These are phyloP conservation scores for Naganishia kalamii DNA, from an alignment of 768 basidiomycete species.

Conservation along the genomic window DNA sequence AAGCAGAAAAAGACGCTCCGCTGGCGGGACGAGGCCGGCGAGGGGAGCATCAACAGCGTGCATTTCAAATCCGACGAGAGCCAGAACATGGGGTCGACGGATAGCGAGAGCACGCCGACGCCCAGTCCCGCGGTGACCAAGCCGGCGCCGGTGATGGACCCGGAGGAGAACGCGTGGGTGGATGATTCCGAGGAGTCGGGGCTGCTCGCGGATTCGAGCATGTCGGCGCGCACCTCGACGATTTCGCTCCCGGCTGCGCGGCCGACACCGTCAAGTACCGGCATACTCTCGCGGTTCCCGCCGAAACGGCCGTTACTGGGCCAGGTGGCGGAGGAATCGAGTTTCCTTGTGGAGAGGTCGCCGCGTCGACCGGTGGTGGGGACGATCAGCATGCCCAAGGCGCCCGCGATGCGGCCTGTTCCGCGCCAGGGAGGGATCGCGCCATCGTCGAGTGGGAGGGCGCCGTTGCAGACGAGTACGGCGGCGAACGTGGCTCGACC, in stretches of 20 bases:
- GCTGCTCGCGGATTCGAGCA: neutral
- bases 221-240: neutral
- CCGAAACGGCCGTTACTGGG: neutral
- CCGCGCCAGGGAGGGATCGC: neutral
- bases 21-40: constrained; percentile 36
- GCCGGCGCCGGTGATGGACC: neutral
- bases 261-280: neutral
- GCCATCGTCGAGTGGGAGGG: neutral
- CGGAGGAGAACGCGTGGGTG: constrained; percentile 1
- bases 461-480: constrained; percentile 10
- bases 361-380: neutral
- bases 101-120: constrained; percentile 14
- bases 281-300: neutral
- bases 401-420: neutral
- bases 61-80: constrained; percentile 25
- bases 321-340: neutral
- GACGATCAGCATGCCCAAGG: constrained; percentile 1
- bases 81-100: constrained; percentile 28
- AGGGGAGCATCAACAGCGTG: constrained; percentile 31
- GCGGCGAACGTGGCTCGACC: neutral
- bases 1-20: constrained; percentile 25
- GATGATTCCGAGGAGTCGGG: constrained; percentile 1
- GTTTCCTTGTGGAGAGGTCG: constrained; percentile 1
- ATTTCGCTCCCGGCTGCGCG: neutral
- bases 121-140: neutral